Conservation (phyloP, 257 asterid genomes). For the Solanum clarkiae region DNA sequence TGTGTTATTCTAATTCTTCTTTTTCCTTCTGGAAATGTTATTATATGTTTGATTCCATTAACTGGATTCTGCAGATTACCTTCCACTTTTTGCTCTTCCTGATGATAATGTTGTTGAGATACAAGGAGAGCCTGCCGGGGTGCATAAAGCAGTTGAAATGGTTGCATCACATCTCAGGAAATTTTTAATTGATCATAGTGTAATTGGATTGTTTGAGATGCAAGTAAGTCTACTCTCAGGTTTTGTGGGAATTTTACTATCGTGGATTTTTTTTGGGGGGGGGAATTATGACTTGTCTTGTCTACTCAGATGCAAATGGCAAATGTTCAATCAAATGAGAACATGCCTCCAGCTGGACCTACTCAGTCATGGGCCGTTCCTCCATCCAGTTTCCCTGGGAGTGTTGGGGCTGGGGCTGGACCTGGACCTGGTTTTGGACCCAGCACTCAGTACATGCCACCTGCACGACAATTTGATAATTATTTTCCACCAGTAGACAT, state of each 20-base stretch:
- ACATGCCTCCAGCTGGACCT: conserved; percentile 5
- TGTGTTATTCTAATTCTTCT: background rate
- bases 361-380: conserved; percentile 1
- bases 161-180: conserved; percentile 74
- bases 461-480: background rate
- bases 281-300: background rate
- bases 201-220: conserved; percentile 59
- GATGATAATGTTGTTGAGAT: conserved; percentile 91
- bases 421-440: conserved; percentile 9
- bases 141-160: conserved; percentile 73
- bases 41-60: background rate
- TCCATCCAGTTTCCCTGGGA: conserved; percentile 3
- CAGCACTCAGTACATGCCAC: conserved; percentile 1
- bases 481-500: conserved; percentile 3
- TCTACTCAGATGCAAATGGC: conserved; percentile 10
- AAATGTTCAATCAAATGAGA: conserved; percentile 1
- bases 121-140: conserved; percentile 69
- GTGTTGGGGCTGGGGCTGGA: conserved; percentile 3
- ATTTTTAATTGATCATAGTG: conserved; percentile 80
- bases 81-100: conserved; percentile 69
- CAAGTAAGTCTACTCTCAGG: conserved; percentile 40
- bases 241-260: background rate
- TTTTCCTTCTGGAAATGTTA: background rate
- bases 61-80: conserved; percentile 42
- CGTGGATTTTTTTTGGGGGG: background rate